These are phyloP conservation scores for Metarhizium album DNA, from an alignment of 2,329 filamentous ascomycete species.

Conservation along the genomic window DNA sequence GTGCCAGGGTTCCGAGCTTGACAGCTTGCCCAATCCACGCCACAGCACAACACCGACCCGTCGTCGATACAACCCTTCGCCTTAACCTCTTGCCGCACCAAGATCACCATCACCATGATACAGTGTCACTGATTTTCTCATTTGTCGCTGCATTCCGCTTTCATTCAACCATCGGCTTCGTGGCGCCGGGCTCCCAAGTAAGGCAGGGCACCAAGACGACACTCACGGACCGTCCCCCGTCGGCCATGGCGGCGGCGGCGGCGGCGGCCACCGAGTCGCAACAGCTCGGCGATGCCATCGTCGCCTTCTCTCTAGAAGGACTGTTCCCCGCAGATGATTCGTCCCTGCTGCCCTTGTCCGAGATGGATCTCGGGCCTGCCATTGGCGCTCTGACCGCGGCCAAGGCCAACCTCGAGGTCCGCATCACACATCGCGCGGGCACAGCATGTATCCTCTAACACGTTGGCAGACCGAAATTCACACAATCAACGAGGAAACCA, in stretches of 20 bases:
- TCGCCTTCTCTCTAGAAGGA: constrained; percentile 29
- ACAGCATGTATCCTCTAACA: constrained; percentile 1
- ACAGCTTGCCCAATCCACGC: background rate
- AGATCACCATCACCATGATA: background rate
- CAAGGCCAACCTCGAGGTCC: constrained; percentile 29
- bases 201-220: background rate
- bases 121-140: background rate
- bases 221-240: background rate
- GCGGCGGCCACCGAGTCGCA: constrained; percentile 18
- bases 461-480: constrained; percentile 50
- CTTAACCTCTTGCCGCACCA: background rate
- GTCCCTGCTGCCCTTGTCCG: constrained; percentile 26
- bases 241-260: constrained; percentile 22
- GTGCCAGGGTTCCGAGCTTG: background rate
- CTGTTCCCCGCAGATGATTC: constrained; percentile 30
- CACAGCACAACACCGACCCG: background rate
- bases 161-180: background rate
- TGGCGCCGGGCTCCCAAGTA: background rate
- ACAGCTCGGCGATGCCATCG: constrained; percentile 28
- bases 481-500: constrained; percentile 63
- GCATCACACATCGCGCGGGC: background rate
- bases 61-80: background rate
- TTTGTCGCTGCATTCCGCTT: background rate
- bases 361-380: constrained; percentile 26
- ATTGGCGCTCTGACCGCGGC: constrained; percentile 27